Evolutionary conservation across 768 basidiomycete genomes (phyloP).

Genomic region (Rhodotorula toruloides): DNA sequence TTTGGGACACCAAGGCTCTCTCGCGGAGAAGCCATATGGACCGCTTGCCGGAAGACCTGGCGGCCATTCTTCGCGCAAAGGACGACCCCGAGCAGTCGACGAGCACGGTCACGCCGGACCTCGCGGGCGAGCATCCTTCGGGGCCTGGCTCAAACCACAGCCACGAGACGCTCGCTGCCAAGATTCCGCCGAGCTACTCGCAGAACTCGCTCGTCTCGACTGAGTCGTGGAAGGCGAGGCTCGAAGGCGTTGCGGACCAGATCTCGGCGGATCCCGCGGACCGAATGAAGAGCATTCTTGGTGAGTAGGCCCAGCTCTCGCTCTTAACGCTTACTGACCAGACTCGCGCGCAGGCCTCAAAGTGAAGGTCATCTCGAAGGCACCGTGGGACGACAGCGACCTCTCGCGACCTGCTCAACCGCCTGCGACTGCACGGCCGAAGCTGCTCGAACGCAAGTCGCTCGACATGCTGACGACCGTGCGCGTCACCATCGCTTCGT

Average conservation of each 20-base stretch:
- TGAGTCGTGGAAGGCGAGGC: constrained; percentile 18
- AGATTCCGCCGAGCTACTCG: constrained; percentile 7
- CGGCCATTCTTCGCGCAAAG: background rate
- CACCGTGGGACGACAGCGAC: constrained; percentile 29
- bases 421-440: too few relatives aligned
- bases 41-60: constrained; percentile 17
- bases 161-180: too few relatives aligned
- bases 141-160: too few relatives aligned
- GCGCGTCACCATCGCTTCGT: background rate
- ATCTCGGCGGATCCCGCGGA: constrained; percentile 16
- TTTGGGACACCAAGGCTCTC: constrained; percentile 16
- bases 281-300: constrained; percentile 32
- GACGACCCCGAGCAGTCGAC: too few relatives aligned
- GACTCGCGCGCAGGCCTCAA: constrained; percentile 8
- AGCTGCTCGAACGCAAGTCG: background rate
- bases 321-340: background rate
- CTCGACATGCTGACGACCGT: background rate
- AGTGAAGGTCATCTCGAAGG: constrained; percentile 17
- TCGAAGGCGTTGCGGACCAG: constrained; percentile 14
- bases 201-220: constrained; percentile 14
- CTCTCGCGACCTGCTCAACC: background rate
- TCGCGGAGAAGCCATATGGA: constrained; percentile 11
- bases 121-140: too few relatives aligned
- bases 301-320: constrained; percentile 1
- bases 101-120: too few relatives aligned